A percentile compares a stretch with the other conserved stretches of the same genome.
Conservation (phyloP, 768 basidiomycete species). For the Tricholomella constricta region DNA sequence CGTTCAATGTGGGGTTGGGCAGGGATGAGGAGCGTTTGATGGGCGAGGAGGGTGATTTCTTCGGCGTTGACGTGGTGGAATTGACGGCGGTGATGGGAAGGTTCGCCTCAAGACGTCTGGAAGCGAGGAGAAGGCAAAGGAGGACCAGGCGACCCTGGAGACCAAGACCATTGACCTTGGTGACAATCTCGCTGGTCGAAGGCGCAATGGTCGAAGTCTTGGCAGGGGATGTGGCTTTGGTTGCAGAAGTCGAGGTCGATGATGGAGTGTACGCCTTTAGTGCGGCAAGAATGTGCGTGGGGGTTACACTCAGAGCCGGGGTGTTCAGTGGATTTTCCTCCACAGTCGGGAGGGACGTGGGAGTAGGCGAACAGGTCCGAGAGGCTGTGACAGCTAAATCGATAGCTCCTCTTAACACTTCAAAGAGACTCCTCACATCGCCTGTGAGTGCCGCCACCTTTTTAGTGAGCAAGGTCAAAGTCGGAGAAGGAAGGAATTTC, state of each 20-base stretch:
- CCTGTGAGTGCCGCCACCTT: slow-evolving; percentile 83
- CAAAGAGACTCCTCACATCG: slow-evolving; percentile 79
- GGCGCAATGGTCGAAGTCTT: slow-evolving; percentile 19
- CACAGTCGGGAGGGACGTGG: background rate
- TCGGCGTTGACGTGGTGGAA: slow-evolving; percentile 34
- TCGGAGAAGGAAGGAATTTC: slow-evolving; percentile 63
- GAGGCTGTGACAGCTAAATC: slow-evolving; percentile 55
- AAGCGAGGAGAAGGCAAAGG: slow-evolving; percentile 62
- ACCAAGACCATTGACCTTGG: slow-evolving; percentile 68
- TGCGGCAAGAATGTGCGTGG: slow-evolving; percentile 70
- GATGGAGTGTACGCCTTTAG: slow-evolving; percentile 69
- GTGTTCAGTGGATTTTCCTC: slow-evolving; percentile 38
- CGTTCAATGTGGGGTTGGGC: slow-evolving; percentile 25
- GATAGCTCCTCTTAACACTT: slow-evolving; percentile 79
- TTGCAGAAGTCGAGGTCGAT: slow-evolving; percentile 29
- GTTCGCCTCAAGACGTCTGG: slow-evolving; percentile 59
- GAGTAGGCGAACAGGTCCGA: slow-evolving; percentile 14
- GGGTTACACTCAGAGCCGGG: slow-evolving; percentile 52
- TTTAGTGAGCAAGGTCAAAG: slow-evolving; percentile 72
- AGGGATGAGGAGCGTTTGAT: slow-evolving; percentile 53
- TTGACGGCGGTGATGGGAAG: slow-evolving; percentile 50
- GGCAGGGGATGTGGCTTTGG: slow-evolving; percentile 22
- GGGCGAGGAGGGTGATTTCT: slow-evolving; percentile 41
- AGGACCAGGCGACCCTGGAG: slow-evolving; percentile 75
- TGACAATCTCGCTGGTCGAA: slow-evolving; percentile 59